Evolutionary conservation across 2,329 filamentous ascomycete species (phyloP).

Genomic region (Claviceps sp.): DNA sequence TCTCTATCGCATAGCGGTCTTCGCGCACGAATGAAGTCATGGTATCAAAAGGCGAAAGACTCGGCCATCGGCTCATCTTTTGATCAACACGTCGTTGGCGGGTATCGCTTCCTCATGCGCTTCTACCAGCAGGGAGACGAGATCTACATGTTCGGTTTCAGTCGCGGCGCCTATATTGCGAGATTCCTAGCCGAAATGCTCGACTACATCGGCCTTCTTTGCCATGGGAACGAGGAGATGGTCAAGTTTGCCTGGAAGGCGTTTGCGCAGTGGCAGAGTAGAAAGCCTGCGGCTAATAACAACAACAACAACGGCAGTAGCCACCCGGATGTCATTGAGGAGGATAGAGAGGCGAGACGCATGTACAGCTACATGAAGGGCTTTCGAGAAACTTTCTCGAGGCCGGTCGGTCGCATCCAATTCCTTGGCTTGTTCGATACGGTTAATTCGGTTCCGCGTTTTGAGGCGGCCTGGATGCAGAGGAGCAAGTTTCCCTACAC

Average conservation of each 20-base stretch:
- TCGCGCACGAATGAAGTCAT: conserved; percentile 45
- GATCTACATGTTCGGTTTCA: conserved; percentile 65
- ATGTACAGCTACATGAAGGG: conserved; percentile 65
- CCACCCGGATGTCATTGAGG: conserved; percentile 15
- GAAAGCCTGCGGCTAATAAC: conserved; percentile 29
- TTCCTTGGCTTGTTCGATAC: conserved; percentile 75
- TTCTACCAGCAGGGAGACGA: conserved; percentile 52
- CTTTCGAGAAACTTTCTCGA: conserved; percentile 69
- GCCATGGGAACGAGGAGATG: conserved; percentile 76
- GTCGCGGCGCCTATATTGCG: conserved; percentile 58
- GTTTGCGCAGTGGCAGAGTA: conserved; percentile 59
- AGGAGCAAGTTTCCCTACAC: conserved; percentile 64
- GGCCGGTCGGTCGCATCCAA: conserved; percentile 58
- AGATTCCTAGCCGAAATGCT: conserved; percentile 74
- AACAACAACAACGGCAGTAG: conserved; percentile 16
- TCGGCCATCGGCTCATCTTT: conserved; percentile 70
- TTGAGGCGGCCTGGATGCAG: conserved; percentile 67
- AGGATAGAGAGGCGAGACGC: conserved; percentile 26
- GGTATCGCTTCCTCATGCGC: conserved; percentile 67
- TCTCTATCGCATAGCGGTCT: conserved; percentile 44
- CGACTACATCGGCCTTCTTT: conserved; percentile 66
- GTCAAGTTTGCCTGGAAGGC: conserved; percentile 74
- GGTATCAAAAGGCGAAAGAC: conserved; percentile 63
- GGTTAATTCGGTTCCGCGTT: conserved; percentile 66
- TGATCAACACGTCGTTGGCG: conserved; percentile 69